A percentile compares a stretch with the other conserved stretches of the same genome.
These are phyloP conservation scores for Eimeria necatrix DNA, from an alignment of 169 alveolate species.

Conservation along the genomic window DNA sequence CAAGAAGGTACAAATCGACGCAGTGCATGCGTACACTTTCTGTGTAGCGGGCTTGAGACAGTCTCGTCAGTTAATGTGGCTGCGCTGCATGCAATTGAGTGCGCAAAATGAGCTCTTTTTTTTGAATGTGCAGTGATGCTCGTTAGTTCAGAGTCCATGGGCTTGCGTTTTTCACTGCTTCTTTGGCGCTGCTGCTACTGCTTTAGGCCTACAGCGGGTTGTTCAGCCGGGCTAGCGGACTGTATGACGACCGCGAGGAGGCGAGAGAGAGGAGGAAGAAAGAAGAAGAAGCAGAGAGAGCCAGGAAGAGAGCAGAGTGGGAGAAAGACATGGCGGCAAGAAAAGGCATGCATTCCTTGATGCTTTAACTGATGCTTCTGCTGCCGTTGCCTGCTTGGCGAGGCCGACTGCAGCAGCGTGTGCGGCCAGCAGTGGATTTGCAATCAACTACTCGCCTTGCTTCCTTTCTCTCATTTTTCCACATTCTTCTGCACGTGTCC, in stretches of 20 bases:
- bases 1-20: constrained; percentile 44
- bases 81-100: neutral
- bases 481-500: no score
- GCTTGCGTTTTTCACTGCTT: neutral
- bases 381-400: no score
- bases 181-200: neutral
- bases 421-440: no score
- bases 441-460: no score
- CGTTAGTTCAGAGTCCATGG: neutral
- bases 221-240: constrained; percentile 47
- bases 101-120: neutral
- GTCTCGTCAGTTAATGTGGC: neutral
- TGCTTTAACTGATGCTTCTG: no score
- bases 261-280: constrained; percentile 80
- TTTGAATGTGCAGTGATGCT: neutral
- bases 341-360: neutral
- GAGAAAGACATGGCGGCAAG: constrained; percentile 46
- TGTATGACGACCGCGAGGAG: constrained; percentile 81
- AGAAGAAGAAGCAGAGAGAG: constrained; percentile 74
- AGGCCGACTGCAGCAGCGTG: no score
- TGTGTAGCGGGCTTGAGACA: neutral
- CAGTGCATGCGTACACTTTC: neutral
- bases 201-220: constrained; percentile 72
- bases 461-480: no score
- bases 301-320: constrained; percentile 67